Conservation (phyloP, 2,329 filamentous ascomycete genomes). For the Penicillium sp. region DNA sequence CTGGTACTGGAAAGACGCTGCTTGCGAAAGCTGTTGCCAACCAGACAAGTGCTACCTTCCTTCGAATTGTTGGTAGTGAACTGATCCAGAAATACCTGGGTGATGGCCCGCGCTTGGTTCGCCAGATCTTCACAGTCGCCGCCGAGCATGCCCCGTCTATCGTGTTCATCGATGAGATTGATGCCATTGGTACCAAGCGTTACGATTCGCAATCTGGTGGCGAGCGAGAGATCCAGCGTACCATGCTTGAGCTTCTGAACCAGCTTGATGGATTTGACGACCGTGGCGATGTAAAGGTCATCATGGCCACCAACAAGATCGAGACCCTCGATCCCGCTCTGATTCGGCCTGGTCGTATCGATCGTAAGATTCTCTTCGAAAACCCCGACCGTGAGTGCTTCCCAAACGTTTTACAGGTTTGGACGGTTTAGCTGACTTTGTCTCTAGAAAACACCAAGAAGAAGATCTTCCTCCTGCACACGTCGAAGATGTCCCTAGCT, state of each 20-base stretch:
- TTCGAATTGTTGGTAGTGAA: constrained; percentile 94
- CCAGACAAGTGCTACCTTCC: constrained; percentile 96
- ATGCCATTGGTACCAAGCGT: constrained; percentile 96
- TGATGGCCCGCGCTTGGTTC: constrained; percentile 88
- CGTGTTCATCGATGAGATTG: constrained; percentile 98
- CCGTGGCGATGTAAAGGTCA: constrained; percentile 96
- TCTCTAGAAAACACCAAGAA: constrained; percentile 72
- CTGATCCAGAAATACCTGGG: constrained; percentile 98
- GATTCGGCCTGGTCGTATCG: constrained; percentile 95
- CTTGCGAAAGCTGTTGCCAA: constrained; percentile 97
- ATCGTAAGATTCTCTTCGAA: constrained; percentile 87
- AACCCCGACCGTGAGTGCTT: constrained; percentile 60
- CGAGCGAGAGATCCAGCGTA: constrained; percentile 94
- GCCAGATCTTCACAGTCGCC: constrained; percentile 85
- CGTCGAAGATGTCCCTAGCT: constrained; percentile 95
- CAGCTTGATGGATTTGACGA: constrained; percentile 99
- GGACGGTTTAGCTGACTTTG: constrained; percentile 19
- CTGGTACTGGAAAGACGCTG: constrained; percentile 93
- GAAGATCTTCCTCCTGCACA: constrained; percentile 98
- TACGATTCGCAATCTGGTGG: constrained; percentile 97
- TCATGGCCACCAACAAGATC: constrained; percentile 99
- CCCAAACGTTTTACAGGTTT: neutral
- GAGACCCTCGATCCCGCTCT: constrained; percentile 93
- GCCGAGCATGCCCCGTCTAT: constrained; percentile 95
- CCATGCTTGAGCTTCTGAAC: constrained; percentile 96